Percentiles rank a stretch among this genome's conserved stretches.
Evolutionary conservation across 2,329 filamentous ascomycete species (phyloP).

Genomic region (Neodidymelliopsis sp.): DNA sequence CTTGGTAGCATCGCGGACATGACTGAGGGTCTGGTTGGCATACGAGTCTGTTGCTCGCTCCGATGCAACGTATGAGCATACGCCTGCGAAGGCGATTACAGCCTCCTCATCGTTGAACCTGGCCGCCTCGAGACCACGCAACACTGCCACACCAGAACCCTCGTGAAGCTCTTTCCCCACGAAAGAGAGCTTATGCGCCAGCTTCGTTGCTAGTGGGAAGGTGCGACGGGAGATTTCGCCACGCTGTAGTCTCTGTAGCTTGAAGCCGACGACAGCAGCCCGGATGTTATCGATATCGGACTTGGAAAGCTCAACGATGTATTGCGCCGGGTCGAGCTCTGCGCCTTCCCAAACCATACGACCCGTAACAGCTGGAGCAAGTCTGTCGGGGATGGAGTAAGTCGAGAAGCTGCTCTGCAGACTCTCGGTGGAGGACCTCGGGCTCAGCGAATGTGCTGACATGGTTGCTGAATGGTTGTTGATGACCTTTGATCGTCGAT

Average conservation of each 20-base stretch:
- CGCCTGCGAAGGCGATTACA: slow-evolving; percentile 46
- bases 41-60: slow-evolving; percentile 47
- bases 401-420: slow-evolving; percentile 38
- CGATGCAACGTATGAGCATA: slow-evolving; percentile 42
- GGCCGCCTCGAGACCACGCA: slow-evolving; percentile 44
- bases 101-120: slow-evolving; percentile 48
- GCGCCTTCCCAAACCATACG: slow-evolving; percentile 45
- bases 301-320: slow-evolving; percentile 35
- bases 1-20: slow-evolving; percentile 48
- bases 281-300: slow-evolving; percentile 40
- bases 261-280: slow-evolving; percentile 45
- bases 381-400: slow-evolving; percentile 38
- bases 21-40: slow-evolving; percentile 47
- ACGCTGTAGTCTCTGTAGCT: slow-evolving; percentile 17
- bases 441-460: slow-evolving; percentile 35
- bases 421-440: slow-evolving; percentile 42
- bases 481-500: background rate
- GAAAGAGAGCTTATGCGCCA: slow-evolving; percentile 34
- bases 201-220: slow-evolving; percentile 34
- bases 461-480: slow-evolving; percentile 24
- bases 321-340: slow-evolving; percentile 36
- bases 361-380: slow-evolving; percentile 37
- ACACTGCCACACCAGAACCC: slow-evolving; percentile 39
- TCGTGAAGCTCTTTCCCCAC: slow-evolving; percentile 42
- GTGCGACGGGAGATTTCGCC: slow-evolving; percentile 13